Evolutionary conservation across 495 filamentous ascomycete species (phyloP).

Genomic region (Tuber calosporum): DNA sequence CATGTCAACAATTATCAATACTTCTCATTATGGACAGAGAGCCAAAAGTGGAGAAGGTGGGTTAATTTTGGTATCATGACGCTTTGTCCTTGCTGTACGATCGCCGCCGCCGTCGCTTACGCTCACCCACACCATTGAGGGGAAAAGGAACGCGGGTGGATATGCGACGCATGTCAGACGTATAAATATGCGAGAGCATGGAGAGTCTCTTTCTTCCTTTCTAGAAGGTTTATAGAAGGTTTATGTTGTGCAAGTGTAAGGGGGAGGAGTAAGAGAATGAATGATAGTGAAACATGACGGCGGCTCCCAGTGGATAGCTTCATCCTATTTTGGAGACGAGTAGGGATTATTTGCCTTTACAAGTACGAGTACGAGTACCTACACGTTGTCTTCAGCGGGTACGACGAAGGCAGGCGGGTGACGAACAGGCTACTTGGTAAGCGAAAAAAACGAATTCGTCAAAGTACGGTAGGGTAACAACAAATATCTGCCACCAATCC

Average conservation of each 20-base stretch:
- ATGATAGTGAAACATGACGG: background rate
- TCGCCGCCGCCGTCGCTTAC: background rate
- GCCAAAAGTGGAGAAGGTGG: background rate
- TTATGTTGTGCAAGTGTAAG: background rate
- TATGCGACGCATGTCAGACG: background rate
- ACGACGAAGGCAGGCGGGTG: no score
- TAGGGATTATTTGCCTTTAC: background rate
- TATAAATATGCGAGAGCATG: slow-evolving; percentile 3
- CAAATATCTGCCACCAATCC: no score
- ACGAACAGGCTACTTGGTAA: no score
- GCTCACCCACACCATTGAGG: background rate
- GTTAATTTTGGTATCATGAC: background rate
- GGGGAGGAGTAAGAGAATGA: background rate
- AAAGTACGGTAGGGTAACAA: no score
- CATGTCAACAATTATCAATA: background rate
- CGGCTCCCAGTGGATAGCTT: background rate
- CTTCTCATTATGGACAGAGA: background rate
- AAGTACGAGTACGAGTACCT: no score
- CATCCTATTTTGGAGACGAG: background rate
- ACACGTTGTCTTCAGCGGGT: no score
- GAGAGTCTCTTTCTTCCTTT: background rate
- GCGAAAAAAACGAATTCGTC: no score
- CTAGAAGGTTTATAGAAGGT: background rate
- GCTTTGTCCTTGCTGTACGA: background rate
- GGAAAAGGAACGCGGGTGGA: background rate